phyloP scores from a whole-genome alignment of 768 basidiomycete species.

The Exidia glandulosa region DNA sequence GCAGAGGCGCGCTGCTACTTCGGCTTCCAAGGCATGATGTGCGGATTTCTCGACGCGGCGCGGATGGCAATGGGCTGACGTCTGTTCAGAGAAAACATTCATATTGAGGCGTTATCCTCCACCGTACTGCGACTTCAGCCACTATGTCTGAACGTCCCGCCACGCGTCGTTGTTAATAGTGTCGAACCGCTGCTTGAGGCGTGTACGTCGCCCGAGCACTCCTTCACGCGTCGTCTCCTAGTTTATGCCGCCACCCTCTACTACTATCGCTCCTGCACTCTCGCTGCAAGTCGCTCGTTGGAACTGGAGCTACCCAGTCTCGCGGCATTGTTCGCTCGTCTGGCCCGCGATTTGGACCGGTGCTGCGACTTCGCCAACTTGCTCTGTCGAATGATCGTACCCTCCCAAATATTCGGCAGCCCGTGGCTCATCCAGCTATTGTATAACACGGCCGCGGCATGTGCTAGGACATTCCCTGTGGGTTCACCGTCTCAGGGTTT shows the following conservation, averaged over 20 bases:
- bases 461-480: not conserved
- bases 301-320: not conserved
- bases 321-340: not conserved
- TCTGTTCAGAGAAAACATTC: conserved; percentile 64
- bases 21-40: conserved; percentile 97
- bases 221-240: not conserved
- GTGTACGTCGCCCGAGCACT: not conserved
- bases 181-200: not conserved
- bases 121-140: not conserved
- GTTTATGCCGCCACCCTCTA: not conserved
- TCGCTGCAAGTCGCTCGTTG: too few relatives aligned
- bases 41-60: conserved; percentile 1
- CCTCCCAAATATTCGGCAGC: not conserved
- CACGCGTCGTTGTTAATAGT: not conserved
- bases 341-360: not conserved
- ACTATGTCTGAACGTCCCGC: not conserved
- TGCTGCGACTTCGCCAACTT: not conserved
- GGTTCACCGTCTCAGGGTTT: not conserved
- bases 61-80: not conserved
- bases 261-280: too few relatives aligned
- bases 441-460: not conserved
- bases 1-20: conserved; percentile 95
- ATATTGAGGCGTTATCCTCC: conserved; percentile 92
- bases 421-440: not conserved
- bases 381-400: not conserved